These are phyloP conservation scores for Dovyalis caffra DNA, from an alignment of 345 rosid species.

Conservation along the genomic window DNA sequence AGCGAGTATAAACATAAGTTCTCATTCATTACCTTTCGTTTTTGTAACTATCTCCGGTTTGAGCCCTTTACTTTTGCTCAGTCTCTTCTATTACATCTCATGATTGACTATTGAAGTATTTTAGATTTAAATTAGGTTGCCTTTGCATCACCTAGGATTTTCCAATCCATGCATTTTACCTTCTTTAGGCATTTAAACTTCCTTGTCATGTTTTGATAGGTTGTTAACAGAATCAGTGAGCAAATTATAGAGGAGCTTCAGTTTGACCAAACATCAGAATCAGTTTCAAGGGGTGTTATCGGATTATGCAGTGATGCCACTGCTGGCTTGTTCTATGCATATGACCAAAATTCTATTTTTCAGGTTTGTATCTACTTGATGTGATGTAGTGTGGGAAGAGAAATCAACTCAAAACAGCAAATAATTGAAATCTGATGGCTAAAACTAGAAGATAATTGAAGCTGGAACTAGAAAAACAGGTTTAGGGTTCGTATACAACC, in stretches of 20 bases:
- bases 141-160: not conserved
- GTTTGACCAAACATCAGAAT: constrained; percentile 86
- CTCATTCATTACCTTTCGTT: not conserved
- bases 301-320: constrained; percentile 97
- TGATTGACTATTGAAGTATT: not conserved
- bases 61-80: not conserved
- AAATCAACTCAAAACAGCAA: not conserved
- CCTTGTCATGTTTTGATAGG: constrained; percentile 44
- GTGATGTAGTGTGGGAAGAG: not conserved
- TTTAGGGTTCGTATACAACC: not conserved
- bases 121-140: not conserved
- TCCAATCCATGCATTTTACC: not conserved
- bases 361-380: constrained; percentile 53
- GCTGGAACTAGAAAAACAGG: not conserved
- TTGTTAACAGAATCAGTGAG: constrained; percentile 95
- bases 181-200: constrained; percentile 13
- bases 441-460: not conserved
- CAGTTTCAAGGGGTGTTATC: constrained; percentile 80
- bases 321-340: constrained; percentile 96
- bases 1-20: not conserved
- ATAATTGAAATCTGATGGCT: not conserved
- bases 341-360: constrained; percentile 90
- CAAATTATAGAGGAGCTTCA: constrained; percentile 97
- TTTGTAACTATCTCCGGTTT: not conserved
- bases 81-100: not conserved